Conservation (phyloP, 2,329 filamentous ascomycete species). For the Aureobasidium lini region DNA sequence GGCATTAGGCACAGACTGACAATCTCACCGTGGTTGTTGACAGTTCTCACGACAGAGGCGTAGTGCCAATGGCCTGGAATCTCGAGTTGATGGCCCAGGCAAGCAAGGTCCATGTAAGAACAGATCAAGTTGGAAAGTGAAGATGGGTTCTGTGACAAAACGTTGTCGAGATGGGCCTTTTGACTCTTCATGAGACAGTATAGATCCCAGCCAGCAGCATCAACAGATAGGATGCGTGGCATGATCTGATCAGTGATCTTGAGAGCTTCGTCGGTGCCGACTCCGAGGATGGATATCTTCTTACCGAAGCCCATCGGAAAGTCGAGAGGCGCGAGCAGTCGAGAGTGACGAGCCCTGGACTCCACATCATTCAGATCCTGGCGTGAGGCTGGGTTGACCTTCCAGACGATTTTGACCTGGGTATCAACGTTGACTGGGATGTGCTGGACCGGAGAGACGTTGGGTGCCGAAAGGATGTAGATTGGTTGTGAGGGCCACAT, state of each 20-base stretch:
- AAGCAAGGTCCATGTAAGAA: neutral
- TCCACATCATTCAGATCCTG: neutral
- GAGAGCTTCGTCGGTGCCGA: neutral
- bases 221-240: neutral
- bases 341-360: neutral
- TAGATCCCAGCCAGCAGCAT: constrained; percentile 1
- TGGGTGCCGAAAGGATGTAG: neutral
- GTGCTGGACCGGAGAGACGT: neutral
- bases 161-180: neutral
- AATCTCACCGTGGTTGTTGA: neutral
- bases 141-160: neutral
- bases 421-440: neutral
- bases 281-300: neutral
- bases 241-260: neutral
- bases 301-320: neutral
- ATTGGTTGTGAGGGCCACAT: neutral
- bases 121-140: neutral
- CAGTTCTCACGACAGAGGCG: neutral
- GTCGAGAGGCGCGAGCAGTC: neutral
- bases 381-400: neutral
- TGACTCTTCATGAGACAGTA: neutral
- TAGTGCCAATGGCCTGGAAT: neutral
- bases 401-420: neutral
- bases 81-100: neutral
- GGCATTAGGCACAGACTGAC: neutral